Conservation (phyloP, 768 basidiomycete genomes). For the Termitomyces sp. region DNA sequence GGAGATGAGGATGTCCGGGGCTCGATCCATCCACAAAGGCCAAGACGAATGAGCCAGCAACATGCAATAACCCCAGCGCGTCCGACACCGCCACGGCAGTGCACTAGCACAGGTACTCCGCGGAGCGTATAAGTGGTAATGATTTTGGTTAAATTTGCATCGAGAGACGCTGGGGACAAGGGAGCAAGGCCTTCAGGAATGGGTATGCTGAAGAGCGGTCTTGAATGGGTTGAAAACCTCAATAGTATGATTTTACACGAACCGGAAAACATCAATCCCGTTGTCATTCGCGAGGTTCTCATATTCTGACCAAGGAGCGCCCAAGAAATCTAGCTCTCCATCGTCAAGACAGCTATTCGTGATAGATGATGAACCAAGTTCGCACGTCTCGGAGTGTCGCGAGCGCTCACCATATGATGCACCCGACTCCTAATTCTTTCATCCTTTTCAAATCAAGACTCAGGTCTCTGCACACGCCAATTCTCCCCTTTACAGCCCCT, state of each 20-base stretch:
- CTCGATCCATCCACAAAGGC: constrained; percentile 72
- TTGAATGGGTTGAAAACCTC: not conserved
- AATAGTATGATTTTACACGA: constrained; percentile 19
- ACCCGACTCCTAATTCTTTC: constrained; percentile 65
- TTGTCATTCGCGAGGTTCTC: constrained; percentile 49
- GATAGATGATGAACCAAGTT: not conserved
- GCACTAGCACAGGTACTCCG: constrained; percentile 71
- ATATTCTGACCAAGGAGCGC: constrained; percentile 85
- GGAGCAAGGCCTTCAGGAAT: constrained; percentile 90
- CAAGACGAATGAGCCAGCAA: constrained; percentile 90
- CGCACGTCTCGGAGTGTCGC: not conserved
- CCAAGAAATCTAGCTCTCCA: constrained; percentile 76
- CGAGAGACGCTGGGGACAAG: constrained; percentile 46
- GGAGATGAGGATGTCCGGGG: not conserved
- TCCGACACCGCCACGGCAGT: constrained; percentile 93
- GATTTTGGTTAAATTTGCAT: constrained; percentile 59
- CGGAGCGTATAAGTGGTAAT: constrained; percentile 69
- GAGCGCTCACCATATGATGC: constrained; percentile 70
- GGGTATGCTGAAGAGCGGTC: constrained; percentile 51
- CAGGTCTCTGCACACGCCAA: constrained; percentile 80
- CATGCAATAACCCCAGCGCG: constrained; percentile 89
- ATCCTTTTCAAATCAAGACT: constrained; percentile 73
- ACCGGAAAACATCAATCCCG: constrained; percentile 79
- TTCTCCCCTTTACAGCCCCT: constrained; percentile 74
- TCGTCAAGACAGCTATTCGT: constrained; percentile 74